Evolutionary conservation across 495 filamentous ascomycete genomes (phyloP), one percentile per base, ranked within the genome.

Genomic region (Aspergillus diversus): DNA sequence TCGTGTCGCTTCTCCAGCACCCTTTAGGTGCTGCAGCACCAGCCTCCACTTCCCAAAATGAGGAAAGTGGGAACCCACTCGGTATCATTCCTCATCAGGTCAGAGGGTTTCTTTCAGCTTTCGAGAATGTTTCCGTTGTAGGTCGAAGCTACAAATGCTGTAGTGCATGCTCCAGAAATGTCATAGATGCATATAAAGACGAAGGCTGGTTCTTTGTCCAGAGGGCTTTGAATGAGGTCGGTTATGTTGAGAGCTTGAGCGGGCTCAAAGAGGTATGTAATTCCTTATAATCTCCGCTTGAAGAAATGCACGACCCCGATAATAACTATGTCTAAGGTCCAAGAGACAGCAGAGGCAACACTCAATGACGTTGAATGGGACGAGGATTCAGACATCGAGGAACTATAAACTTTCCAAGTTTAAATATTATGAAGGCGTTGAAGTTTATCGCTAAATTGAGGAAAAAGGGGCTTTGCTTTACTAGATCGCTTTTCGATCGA

Each of bases 31-130:
- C 76, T 70, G 70, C 80, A 67, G 81, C 89, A 73, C 75, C 86
- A 69, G 90, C 90, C 37, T 83, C 87, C 12, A 77, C 83, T 33
- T 81, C 83, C 33, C 65, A 64, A 47, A 66, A 57, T 39, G 84
- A 89, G 27, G 81, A 80, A 52, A 87, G 86, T 21, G 80, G 87
- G 52, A 87, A 97, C 71, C 90, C 95, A 4, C 85, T 99, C 15
- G 95, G 95, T 7, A 81, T 92, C 61, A 85, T 99, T 1, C 95
- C 95, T 16, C 95, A 99, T 71, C 91, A 94, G 66, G 92, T 99
- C 53, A 89, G 95, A 60, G 95, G 95, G 15, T 98, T 93, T 72
- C 82, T 98, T n/a, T 84, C 87, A 52, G 90, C 76, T 9, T 98
- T 93, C 73, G 86, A 91, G 71, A 97, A 93, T 69, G 83, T 97